Evolutionary conservation across 2,329 filamentous ascomycete species (phyloP), one percentile per base, ranked within the genome.

Genomic region (Aureobasidium subglaciale): DNA sequence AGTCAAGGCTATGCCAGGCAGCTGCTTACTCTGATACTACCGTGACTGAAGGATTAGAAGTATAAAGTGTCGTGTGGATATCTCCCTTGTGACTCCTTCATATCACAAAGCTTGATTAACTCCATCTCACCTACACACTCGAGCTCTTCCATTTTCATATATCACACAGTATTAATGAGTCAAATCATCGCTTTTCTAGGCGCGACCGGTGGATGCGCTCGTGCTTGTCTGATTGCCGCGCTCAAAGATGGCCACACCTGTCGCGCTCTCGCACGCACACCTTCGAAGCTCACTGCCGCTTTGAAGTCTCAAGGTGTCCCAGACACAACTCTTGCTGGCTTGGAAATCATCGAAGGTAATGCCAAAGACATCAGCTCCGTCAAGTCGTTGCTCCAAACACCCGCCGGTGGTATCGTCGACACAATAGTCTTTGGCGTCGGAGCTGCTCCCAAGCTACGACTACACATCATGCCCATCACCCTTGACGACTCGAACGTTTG

Each of bases 181-280:
- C 64, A 57, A 46, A 74, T 71, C 29, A 63, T 79, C 54, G 74
- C 75, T 37, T 79, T 80, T 67, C 73, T 80, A 59, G 78, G 78
- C 43, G 75, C 77, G 22, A 80, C 77, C 20, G 76, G 75, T 55
- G 78, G 76, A 46, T 73, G 72, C 59, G 70, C 72, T 32, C 68
- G 73, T 42, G 62, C 71, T 25, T 70, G 71, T 41, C 73, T 81
- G 16, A 70, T 71, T 20, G 64, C 66, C 18, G 67, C 76, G 5
- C 69, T 81, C 38, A 65, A 70, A 25, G 71, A 71, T 3, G 73
- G 73, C 42, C 70, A 76, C 63, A 66, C 67, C 56, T 75, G 72
- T 59, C 70, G 69, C 42, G 77, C 78, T 9, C 69, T 82, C 8
- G 78, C 70, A 22, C 75, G 79, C 16, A 76, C 69, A 1, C 77